phyloP scores from a whole-genome alignment of 305 asterid species.

The Solanum hybrid region DNA sequence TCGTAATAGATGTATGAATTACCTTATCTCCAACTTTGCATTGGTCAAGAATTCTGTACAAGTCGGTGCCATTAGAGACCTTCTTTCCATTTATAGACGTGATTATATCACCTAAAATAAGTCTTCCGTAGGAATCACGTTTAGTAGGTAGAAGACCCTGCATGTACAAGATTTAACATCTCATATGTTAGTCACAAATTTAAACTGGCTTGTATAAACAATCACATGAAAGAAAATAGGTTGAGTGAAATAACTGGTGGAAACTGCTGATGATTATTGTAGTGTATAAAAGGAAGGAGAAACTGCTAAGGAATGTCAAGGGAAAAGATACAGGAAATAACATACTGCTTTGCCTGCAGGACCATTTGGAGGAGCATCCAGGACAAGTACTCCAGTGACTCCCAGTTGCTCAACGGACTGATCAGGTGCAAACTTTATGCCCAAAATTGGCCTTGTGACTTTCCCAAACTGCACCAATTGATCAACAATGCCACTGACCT shows the following conservation, averaged over 20 bases:
- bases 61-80: slow-evolving; percentile 75
- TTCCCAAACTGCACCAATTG: slow-evolving; percentile 87
- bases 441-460: slow-evolving; percentile 89
- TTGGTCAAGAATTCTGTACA: slow-evolving; percentile 94
- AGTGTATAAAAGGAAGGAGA: not conserved
- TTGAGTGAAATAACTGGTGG: slow-evolving; percentile 4
- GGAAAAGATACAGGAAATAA: not conserved
- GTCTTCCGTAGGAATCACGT: slow-evolving; percentile 90
- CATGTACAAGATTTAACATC: slow-evolving; percentile 13
- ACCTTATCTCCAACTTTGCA: slow-evolving; percentile 94
- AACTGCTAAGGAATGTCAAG: not conserved
- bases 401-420: slow-evolving; percentile 98
- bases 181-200: not conserved
- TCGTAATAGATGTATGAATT: slow-evolving; percentile 7
- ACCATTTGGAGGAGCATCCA: slow-evolving; percentile 92
- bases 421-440: slow-evolving; percentile 94
- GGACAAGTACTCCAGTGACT: slow-evolving; percentile 89
- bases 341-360: slow-evolving; percentile 99
- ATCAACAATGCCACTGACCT: slow-evolving; percentile 96
- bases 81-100: slow-evolving; percentile 85
- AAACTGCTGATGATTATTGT: not conserved
- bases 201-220: not conserved
- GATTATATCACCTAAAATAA: slow-evolving; percentile 79
- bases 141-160: slow-evolving; percentile 90
- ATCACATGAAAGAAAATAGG: not conserved